phyloP scores from a whole-genome alignment of 768 basidiomycete species.

The Crepidotus variabilis region DNA sequence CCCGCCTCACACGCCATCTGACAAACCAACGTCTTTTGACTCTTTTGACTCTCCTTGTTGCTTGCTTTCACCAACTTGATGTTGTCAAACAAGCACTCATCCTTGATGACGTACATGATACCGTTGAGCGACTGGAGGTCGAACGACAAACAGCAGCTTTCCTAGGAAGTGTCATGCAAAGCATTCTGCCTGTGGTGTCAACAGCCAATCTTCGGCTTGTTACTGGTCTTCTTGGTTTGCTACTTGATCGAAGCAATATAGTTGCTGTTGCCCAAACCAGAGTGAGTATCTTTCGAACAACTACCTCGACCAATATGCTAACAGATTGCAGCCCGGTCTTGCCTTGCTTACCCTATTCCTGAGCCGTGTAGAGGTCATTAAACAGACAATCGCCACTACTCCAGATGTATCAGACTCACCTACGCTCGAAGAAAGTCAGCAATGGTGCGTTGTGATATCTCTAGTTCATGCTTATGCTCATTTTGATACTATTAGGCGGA shows the following conservation, averaged over 20 bases:
- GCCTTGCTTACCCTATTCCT: constrained; percentile 88
- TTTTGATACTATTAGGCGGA: constrained; percentile 53
- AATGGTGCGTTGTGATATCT: constrained; percentile 44
- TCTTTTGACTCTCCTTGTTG: constrained; percentile 85
- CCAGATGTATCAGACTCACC: constrained; percentile 54
- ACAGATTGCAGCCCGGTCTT: constrained; percentile 83
- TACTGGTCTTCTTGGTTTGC: constrained; percentile 78
- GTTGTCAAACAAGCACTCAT: constrained; percentile 77
- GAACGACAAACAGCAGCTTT: constrained; percentile 92
- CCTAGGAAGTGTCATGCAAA: constrained; percentile 80
- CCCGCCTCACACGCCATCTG: constrained; percentile 84
- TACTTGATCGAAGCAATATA: constrained; percentile 78
- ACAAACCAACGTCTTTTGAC: constrained; percentile 77
- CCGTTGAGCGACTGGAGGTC: constrained; percentile 57
- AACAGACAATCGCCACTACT: constrained; percentile 58
- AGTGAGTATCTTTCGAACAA: constrained; percentile 46
- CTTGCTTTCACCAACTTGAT: constrained; percentile 92
- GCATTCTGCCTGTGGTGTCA: constrained; percentile 78
- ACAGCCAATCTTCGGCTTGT: constrained; percentile 78
- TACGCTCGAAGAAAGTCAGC: constrained; percentile 70
- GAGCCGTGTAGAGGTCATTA: constrained; percentile 90
- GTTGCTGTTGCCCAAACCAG: constrained; percentile 71
- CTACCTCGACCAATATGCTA: no score
- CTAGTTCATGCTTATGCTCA: neutral
- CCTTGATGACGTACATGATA: constrained; percentile 65